Evolutionary conservation across 192 early-diverging fungal genomes (phyloP).

Genomic region (Umbelopsis vinacea): DNA sequence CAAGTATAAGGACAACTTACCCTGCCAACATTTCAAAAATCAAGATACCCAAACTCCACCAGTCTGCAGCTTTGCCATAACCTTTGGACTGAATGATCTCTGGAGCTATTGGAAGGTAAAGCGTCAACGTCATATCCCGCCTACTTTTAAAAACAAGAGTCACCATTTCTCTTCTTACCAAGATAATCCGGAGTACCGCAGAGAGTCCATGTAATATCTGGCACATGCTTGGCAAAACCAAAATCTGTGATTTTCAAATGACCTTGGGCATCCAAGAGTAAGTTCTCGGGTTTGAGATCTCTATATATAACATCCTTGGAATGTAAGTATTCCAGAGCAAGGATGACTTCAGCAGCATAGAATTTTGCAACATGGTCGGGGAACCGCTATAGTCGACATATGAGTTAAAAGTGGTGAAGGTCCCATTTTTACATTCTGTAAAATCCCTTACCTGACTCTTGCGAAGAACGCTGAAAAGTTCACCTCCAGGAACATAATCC

Average conservation of each 20-base stretch:
- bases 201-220: slow-evolving; percentile 85
- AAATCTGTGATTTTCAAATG: slow-evolving; percentile 88
- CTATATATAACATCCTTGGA: slow-evolving; percentile 77
- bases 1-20: slow-evolving; percentile 11
- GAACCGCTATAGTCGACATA: slow-evolving; percentile 59
- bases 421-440: too few species aligned
- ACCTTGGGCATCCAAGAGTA: slow-evolving; percentile 75
- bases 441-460: slow-evolving; percentile 83
- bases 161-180: slow-evolving; percentile 3
- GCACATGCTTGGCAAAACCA: slow-evolving; percentile 86
- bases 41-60: slow-evolving; percentile 93
- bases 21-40: slow-evolving; percentile 97
- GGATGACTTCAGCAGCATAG: slow-evolving; percentile 74
- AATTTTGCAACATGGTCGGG: slow-evolving; percentile 74
- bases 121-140: background rate
- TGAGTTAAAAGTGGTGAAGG: background rate
- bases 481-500: slow-evolving; percentile 96
- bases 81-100: slow-evolving; percentile 94
- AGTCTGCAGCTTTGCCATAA: slow-evolving; percentile 92
- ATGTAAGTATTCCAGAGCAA: slow-evolving; percentile 83
- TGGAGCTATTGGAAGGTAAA: slow-evolving; percentile 50
- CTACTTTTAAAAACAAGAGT: too few species aligned
- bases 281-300: slow-evolving; percentile 83
- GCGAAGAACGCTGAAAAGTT: slow-evolving; percentile 81
- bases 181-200: slow-evolving; percentile 85